Evolutionary conservation across 2,329 filamentous ascomycete genomes (phyloP).

Genomic region (Aspergillus alliaceus): DNA sequence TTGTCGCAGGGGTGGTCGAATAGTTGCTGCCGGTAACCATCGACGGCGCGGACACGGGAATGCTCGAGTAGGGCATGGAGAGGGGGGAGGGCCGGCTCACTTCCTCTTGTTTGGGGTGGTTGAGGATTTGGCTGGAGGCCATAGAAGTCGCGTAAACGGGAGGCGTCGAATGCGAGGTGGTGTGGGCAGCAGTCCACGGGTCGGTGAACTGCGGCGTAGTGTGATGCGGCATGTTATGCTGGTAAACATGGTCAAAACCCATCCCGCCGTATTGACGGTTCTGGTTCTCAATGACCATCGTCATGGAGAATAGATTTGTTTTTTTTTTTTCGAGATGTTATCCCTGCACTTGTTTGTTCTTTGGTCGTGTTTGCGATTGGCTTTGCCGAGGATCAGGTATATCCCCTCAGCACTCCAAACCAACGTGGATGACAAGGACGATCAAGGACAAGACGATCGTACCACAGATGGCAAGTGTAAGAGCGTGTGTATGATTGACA

Average conservation of each 20-base stretch:
- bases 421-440: constrained; percentile 8
- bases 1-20: constrained; percentile 54
- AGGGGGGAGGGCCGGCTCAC: constrained; percentile 59
- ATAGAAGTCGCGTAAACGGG: constrained; percentile 60
- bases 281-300: constrained; percentile 90
- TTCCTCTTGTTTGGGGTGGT: constrained; percentile 60
- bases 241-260: constrained; percentile 78
- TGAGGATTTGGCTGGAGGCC: constrained; percentile 60
- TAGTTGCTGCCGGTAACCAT: constrained; percentile 69
- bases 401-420: constrained; percentile 4
- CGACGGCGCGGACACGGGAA: constrained; percentile 72
- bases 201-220: constrained; percentile 77
- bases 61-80: constrained; percentile 69
- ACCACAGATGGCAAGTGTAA: background rate
- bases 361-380: background rate
- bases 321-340: too few species aligned
- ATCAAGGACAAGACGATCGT: constrained; percentile 14
- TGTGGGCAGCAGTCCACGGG: constrained; percentile 71
- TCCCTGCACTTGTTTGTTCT: background rate
- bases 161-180: constrained; percentile 61
- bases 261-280: constrained; percentile 78
- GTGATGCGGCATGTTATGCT: constrained; percentile 63
- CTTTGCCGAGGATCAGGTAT: constrained; percentile 2
- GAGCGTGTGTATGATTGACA: background rate
- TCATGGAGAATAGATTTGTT: constrained; percentile 62